These are phyloP conservation scores for Quercus dentata DNA, from an alignment of 306 rosid species.

Conservation along the genomic window DNA sequence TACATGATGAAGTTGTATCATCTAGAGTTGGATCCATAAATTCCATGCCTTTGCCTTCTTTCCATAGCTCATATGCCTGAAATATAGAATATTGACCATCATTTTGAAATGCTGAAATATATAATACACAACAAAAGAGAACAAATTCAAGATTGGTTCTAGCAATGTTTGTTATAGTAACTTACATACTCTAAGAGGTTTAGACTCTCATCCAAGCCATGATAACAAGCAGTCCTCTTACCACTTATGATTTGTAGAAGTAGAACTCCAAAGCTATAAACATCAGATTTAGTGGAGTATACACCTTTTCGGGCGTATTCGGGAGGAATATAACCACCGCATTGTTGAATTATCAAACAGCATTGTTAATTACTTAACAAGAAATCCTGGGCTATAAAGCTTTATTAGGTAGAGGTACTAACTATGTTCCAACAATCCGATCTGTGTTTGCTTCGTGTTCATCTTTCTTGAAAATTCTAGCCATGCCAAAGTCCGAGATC, in stretches of 20 bases:
- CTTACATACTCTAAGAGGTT: slow-evolving; percentile 57
- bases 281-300: slow-evolving; percentile 58
- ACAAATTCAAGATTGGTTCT: background rate
- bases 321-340: too few species aligned
- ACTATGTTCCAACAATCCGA: too few species aligned
- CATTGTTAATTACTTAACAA: too few species aligned
- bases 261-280: slow-evolving; percentile 40
- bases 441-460: too few species aligned
- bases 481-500: too few species aligned
- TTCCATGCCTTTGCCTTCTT: slow-evolving; percentile 25
- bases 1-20: slow-evolving; percentile 23
- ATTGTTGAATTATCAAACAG: too few species aligned
- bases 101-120: background rate
- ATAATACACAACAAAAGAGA: background rate
- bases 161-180: background rate
- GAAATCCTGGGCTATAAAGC: too few species aligned
- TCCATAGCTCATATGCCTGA: slow-evolving; percentile 43
- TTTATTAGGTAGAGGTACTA: too few species aligned
- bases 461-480: too few species aligned
- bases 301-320: background rate
- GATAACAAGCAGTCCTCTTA: slow-evolving; percentile 37
- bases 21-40: slow-evolving; percentile 33
- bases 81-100: background rate
- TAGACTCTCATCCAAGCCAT: slow-evolving; percentile 36
- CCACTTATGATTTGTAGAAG: slow-evolving; percentile 67